Base-by-base conservation (phyloP, 129 eudicot species). In the Ambrosia trifida region DNA sequence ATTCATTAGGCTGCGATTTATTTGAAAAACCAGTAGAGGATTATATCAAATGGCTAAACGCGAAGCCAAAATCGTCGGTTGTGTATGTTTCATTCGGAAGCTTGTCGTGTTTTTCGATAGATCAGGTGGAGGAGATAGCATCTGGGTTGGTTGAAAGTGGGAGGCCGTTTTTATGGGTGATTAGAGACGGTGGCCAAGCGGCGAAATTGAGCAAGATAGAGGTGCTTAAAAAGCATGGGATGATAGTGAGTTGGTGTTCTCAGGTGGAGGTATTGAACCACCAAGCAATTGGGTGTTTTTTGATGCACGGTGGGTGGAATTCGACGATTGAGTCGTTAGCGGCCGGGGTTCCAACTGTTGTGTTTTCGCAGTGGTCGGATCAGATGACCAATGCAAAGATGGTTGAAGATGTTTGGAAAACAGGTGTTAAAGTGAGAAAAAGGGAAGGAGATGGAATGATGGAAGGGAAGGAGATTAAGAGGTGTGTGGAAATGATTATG, bases 271-370 rank as follows among this genome's bases (percentile, higher is more conserved):
- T 86, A 16, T 72, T 89, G 17, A 47, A 85, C 0, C 83, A 57
- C 44, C 53, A 67, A 65, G 85, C 84, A 9, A 68, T 89, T 2
- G 96, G 96, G 31, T 85, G 96, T 70, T 89, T 83, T 60, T 45
- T 89, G 56, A 81, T 84, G 5, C 91, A 89, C 73, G 41, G 89
- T 36, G 77, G 96, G 91, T 89, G 96, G 96, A 89, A 89, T 58
- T 85, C 96, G 6, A 79, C 91, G 28, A 0, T 69, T 3, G 96
- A 89, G 57, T 78, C 87, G 2, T 64, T 88, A 80, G 82, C 75
- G 18, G 35, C 79, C 2, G 96, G 91, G 2, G 85, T 88, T 80
- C 91, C 89, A 13, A 81, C 80, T 75, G 82, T 81, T 40, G 91
- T 46, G 11, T 83, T 86, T 84, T 85, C 96, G 1, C 89, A 85